A percentile compares a stretch with the other conserved stretches of the same genome.
phyloP scores from a whole-genome alignment of 1,284 basidiomycete species.

The Malassezia caprae region DNA sequence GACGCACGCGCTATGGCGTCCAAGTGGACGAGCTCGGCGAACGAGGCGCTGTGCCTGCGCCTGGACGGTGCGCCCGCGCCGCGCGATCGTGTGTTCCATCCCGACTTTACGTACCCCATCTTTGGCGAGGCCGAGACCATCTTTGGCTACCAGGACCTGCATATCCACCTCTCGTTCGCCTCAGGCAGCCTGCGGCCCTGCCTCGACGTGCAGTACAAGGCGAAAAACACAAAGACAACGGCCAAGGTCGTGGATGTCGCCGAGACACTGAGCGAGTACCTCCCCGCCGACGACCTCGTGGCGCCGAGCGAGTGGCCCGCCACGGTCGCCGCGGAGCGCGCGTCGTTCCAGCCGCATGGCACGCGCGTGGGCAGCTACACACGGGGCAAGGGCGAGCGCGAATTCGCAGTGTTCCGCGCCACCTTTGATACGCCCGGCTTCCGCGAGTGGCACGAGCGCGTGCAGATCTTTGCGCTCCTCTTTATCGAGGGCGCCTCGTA shows the following conservation, averaged over 20 bases:
- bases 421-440: slow-evolving; percentile 83
- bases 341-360: slow-evolving; percentile 66
- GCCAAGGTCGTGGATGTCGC: slow-evolving; percentile 77
- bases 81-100: slow-evolving; percentile 27
- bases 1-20: slow-evolving; percentile 18
- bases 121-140: slow-evolving; percentile 93
- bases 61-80: slow-evolving; percentile 27
- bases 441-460: slow-evolving; percentile 78
- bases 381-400: slow-evolving; percentile 41
- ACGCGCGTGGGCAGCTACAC: slow-evolving; percentile 67
- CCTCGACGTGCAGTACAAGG: slow-evolving; percentile 29
- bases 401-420: slow-evolving; percentile 45
- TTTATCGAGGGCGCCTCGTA: slow-evolving; percentile 79
- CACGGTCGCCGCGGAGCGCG: slow-evolving; percentile 64
- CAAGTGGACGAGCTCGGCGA: slow-evolving; percentile 35
- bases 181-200: slow-evolving; percentile 66
- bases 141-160: slow-evolving; percentile 69
- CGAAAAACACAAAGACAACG: slow-evolving; percentile 49
- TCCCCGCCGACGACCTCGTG: slow-evolving; percentile 57
- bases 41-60: slow-evolving; percentile 29
- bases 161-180: slow-evolving; percentile 64
- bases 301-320: slow-evolving; percentile 28
- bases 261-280: slow-evolving; percentile 64
- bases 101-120: slow-evolving; percentile 45
- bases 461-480: slow-evolving; percentile 86